These are phyloP conservation scores for Cornus florida DNA, from an alignment of 148 eudicot species.

Conservation along the genomic window DNA sequence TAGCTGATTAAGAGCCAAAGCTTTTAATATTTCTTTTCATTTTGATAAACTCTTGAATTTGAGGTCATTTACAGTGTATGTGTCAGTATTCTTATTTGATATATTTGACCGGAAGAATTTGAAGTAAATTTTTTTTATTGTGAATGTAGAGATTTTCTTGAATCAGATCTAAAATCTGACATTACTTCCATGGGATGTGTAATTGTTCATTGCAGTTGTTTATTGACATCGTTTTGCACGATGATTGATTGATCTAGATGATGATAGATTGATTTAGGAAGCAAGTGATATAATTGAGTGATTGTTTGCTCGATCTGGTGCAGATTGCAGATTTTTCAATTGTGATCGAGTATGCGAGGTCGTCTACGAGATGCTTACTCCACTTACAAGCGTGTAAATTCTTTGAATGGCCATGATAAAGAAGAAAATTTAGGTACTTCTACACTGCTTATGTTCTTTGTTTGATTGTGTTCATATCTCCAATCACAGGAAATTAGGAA, in stretches of 20 bases:
- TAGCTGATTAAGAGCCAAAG: neutral
- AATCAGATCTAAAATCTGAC: neutral
- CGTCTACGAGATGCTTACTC: conserved; percentile 46
- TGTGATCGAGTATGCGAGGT: conserved; percentile 50
- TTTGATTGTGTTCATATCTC: neutral
- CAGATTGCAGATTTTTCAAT: neutral
- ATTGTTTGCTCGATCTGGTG: conserved; percentile 10
- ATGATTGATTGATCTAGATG: neutral
- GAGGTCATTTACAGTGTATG: neutral
- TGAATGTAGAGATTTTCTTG: no score
- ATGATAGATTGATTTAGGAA: neutral
- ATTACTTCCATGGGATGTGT: neutral
- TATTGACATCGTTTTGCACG: neutral
- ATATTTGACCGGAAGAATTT: neutral
- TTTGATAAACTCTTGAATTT: neutral
- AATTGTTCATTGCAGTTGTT: neutral
- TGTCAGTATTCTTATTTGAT: neutral
- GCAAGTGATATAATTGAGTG: neutral
- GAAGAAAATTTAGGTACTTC: conserved; percentile 40
- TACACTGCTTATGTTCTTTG: neutral
- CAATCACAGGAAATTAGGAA: neutral
- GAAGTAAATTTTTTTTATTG: neutral
- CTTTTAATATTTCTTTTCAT: neutral
- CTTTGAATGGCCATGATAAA: conserved; percentile 27
- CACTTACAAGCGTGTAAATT: conserved; percentile 67